A percentile compares a stretch with the other conserved stretches of the same genome.
phyloP scores from a whole-genome alignment of 345 rosid genomes.

The Lumnitzera racemosa region DNA sequence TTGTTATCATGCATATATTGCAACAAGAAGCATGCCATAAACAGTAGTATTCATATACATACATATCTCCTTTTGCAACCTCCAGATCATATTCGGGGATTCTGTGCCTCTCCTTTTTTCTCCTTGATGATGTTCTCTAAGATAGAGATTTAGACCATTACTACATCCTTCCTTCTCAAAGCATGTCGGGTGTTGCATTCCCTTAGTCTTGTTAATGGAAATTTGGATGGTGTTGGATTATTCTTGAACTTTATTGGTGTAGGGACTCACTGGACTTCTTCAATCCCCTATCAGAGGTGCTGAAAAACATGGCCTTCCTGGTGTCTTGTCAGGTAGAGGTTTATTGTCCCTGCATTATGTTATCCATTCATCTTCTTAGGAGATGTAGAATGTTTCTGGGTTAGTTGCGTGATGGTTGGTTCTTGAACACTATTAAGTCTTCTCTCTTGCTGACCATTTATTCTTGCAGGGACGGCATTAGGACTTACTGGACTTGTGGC shows the following conservation, averaged over 20 bases:
- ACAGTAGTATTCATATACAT: too few species aligned
- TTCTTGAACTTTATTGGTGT: conserved; percentile 3
- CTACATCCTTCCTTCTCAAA: neutral
- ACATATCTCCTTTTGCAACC: too few species aligned
- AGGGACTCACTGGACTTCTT: conserved; percentile 97
- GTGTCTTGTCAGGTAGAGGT: conserved; percentile 72
- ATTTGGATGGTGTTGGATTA: neutral
- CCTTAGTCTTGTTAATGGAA: neutral
- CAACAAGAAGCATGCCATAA: too few species aligned
- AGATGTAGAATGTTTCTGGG: neutral
- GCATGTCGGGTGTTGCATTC: neutral
- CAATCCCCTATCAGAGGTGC: conserved; percentile 86
- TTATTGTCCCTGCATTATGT: neutral
- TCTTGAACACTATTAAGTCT: neutral
- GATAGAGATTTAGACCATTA: too few species aligned
- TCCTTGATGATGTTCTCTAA: too few species aligned
- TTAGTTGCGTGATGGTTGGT: neutral
- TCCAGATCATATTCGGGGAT: too few species aligned
- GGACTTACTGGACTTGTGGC: conserved; percentile 97
- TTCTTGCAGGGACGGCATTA: conserved; percentile 60
- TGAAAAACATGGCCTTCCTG: conserved; percentile 94
- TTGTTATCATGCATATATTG: too few species aligned
- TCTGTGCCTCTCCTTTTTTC: too few species aligned
- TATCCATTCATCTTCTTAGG: neutral
- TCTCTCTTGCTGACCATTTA: neutral